phyloP scores from a whole-genome alignment of 2,329 filamentous ascomycete genomes.

The Furcasterigmium sp. region DNA sequence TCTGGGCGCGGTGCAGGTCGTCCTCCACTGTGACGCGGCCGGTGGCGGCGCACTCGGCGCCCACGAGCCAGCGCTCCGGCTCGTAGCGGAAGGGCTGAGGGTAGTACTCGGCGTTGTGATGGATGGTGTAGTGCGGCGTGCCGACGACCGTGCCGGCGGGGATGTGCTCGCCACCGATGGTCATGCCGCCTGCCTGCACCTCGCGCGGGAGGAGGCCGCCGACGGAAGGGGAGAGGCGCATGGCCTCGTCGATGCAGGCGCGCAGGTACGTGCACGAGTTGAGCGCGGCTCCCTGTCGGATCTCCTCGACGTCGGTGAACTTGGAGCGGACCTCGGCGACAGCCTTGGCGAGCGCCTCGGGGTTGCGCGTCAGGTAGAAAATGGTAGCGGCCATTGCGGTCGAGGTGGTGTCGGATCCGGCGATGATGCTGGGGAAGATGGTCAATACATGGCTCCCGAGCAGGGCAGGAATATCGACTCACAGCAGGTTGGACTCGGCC shows the following conservation, averaged over 20 bases:
- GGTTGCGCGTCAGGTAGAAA: slow-evolving; percentile 56
- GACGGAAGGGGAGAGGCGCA: slow-evolving; percentile 58
- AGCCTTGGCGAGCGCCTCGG: slow-evolving; percentile 38
- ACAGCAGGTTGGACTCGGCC: slow-evolving; percentile 65
- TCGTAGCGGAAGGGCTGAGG: slow-evolving; percentile 51
- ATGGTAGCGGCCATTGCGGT: slow-evolving; percentile 60
- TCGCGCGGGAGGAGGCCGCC: slow-evolving; percentile 56
- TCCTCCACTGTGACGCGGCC: slow-evolving; percentile 38
- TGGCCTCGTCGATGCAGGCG: slow-evolving; percentile 60
- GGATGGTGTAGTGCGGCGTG: slow-evolving; percentile 62
- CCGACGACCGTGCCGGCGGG: slow-evolving; percentile 58
- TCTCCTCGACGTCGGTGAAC: slow-evolving; percentile 49
- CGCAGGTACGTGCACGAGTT: slow-evolving; percentile 52
- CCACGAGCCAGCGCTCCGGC: slow-evolving; percentile 60
- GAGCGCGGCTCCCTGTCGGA: slow-evolving; percentile 45
- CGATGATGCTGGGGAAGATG: slow-evolving; percentile 47
- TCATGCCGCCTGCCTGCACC: slow-evolving; percentile 49
- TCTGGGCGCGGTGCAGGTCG: slow-evolving; percentile 43
- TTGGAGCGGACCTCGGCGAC: slow-evolving; percentile 45
- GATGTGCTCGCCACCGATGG: slow-evolving; percentile 47
- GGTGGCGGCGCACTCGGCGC: not conserved
- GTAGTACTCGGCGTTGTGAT: slow-evolving; percentile 61
- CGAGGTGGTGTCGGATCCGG: slow-evolving; percentile 67
- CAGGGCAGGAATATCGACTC: slow-evolving; percentile 15
- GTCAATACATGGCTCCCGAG: not conserved